Evolutionary conservation across 208 protist genomes (phyloP).

Genomic region (Wallacemonas sp.): DNA sequence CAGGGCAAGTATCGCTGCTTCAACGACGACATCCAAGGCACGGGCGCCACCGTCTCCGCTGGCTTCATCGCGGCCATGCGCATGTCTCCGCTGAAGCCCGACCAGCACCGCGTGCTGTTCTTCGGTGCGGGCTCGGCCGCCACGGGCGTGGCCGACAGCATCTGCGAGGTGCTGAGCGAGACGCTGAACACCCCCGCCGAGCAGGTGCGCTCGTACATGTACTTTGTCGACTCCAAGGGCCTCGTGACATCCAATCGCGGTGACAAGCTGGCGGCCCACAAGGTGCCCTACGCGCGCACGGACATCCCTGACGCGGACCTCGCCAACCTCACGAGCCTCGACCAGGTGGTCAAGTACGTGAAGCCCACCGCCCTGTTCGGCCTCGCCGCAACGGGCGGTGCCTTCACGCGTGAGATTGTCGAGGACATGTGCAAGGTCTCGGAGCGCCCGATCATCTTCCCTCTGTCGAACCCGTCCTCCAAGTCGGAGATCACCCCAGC

Average conservation of each 20-base stretch:
- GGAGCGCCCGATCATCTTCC: constrained; percentile 92
- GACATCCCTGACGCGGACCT: constrained; percentile 54
- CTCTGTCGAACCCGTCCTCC: constrained; percentile 89
- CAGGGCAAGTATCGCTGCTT: constrained; percentile 89
- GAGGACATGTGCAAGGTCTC: constrained; percentile 59
- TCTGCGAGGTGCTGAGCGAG: constrained; percentile 45
- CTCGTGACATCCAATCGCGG: constrained; percentile 67
- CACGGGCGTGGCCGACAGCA: constrained; percentile 88
- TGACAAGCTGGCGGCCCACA: constrained; percentile 69
- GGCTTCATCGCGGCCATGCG: constrained; percentile 69
- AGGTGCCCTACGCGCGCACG: constrained; percentile 65
- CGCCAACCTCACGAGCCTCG: constrained; percentile 32
- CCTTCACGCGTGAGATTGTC: constrained; percentile 90
- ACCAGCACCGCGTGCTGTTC: constrained; percentile 48
- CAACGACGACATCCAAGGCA: constrained; percentile 98
- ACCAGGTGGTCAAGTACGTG: constrained; percentile 64
- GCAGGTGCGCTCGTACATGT: constrained; percentile 70
- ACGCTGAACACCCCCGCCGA: constrained; percentile 42
- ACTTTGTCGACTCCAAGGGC: constrained; percentile 85
- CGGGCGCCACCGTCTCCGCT: constrained; percentile 82
- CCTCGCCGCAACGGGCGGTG: constrained; percentile 74
- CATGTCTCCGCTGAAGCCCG: constrained; percentile 17
- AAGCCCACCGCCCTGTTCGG: constrained; percentile 94
- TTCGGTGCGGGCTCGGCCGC: constrained; percentile 92
- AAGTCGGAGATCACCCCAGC: constrained; percentile 82